A percentile compares a stretch with the other conserved stretches of the same genome.
Evolutionary conservation across 1,139 yeast species (phyloP).

Genomic region (Nakaseomyces sp.): DNA sequence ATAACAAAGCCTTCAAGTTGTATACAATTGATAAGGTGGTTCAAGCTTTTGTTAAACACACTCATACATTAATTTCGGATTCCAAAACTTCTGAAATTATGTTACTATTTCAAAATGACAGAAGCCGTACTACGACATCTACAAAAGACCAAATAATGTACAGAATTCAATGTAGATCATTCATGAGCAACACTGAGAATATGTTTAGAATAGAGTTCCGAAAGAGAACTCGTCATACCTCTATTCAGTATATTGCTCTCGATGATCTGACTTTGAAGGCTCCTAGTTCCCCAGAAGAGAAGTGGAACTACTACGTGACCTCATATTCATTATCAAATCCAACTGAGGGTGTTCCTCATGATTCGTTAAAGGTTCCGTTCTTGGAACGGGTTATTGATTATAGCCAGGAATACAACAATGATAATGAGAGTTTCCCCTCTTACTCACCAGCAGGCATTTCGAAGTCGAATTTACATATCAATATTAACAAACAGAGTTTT

Average conservation of each 20-base stretch:
- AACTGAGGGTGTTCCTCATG: conserved; percentile 92
- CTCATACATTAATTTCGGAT: conserved; percentile 73
- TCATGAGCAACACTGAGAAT: conserved; percentile 78
- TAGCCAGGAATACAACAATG: conserved; percentile 34
- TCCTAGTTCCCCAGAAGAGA: conserved; percentile 64
- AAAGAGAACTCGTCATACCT: conserved; percentile 44
- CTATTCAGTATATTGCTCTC: conserved; percentile 74
- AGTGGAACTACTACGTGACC: conserved; percentile 88
- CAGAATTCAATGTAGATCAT: conserved; percentile 76
- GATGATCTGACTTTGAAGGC: conserved; percentile 84
- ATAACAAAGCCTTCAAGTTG: conserved; percentile 84
- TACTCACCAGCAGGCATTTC: conserved; percentile 53
- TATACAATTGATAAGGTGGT: conserved; percentile 91
- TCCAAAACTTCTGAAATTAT: conserved; percentile 75
- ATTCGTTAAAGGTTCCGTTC: conserved; percentile 65
- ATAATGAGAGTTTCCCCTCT: conserved; percentile 13
- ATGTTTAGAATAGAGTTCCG: conserved; percentile 81
- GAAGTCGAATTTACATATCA: conserved; percentile 68
- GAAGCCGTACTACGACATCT: conserved; percentile 47
- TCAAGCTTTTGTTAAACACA: conserved; percentile 82
- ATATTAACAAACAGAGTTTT: conserved; percentile 72
- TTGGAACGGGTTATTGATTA: conserved; percentile 51
- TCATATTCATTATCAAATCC: conserved; percentile 92
- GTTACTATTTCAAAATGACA: conserved; percentile 72
- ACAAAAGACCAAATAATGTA: conserved; percentile 85